Evolutionary conservation across 345 rosid genomes (phyloP), one percentile per base, ranked within the genome.

Genomic region (Citrus hindsii): DNA sequence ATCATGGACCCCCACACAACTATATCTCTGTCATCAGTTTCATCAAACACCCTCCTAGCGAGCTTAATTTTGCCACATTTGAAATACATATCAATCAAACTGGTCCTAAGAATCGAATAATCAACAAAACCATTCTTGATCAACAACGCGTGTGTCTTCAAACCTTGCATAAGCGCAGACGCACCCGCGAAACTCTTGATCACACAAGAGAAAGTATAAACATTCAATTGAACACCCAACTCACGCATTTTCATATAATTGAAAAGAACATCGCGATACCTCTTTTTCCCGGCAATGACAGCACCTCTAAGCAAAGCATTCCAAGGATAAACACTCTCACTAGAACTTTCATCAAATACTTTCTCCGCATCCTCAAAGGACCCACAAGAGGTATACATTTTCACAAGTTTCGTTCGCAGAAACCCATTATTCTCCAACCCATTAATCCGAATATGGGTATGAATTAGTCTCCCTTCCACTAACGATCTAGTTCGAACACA

Each of bases 1-100:
- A 95, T 88, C 97, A 93, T 89, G 0, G 93, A 88, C 16, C 99
- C 98, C 98, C 98, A 93, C n/a, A 82, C 76, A 25, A 92, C 94
- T 40, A 90, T 68, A 82, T 93, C 97, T 65, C 89, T 88, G 22
- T 87, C 92, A n/a, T 25, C 75, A 35, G 86, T 84, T 76, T 95
- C 97, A 69, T 92, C 96, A 76, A 95, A 93, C 69, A 93, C 68
- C 3, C 79, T 73, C 56, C 77, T 70, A 0, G 97, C 97, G 33
- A 91, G 88, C 86, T 74, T 88, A 46, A 91, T 80, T 83, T 87
- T 92, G 8, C 98, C 97, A 78, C 99, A 91, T 73, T 93, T 93
- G 28, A 85, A 93, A 65, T 93, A 93, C 91, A 95, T 75, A 60
- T 93, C 97, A 46, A 92, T 83, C 87, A 95, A 88, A 42, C 94